Evolutionary conservation across 2,329 filamentous ascomycete genomes (phyloP), one percentile per base, ranked within the genome.

Genomic region (Huntiella bhutanensis): DNA sequence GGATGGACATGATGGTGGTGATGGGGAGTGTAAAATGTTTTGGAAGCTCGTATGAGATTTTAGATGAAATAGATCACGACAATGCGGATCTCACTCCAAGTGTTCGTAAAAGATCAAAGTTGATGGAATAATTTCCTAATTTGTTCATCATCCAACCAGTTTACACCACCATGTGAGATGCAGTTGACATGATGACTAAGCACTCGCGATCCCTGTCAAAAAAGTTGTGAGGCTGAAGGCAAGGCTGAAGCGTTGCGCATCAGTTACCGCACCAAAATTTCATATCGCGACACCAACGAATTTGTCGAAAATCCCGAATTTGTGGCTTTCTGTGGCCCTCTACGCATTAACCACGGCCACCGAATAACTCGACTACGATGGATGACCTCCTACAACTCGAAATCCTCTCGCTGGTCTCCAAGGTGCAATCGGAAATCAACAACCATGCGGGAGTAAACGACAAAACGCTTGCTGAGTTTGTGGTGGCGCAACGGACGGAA

Each of bases 401-500:
- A 70, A 71, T 92, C 51, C 73, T 98, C 46, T 94, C 87, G 55
- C 78, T 98, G 57, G 86, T 96, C 48, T 91, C 85, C 43, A 94
- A 88, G 62, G 85, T 98, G 55, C 86, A 86, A 11, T 88, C 82
- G 13, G 91, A 98, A 63, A 71, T 98, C 45, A 81, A 93, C 56
- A 98, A 98, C 58, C 84, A 98, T 63, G 64, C 96, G 50, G 85
- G 87, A 47, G 77, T 95, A 55, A 82, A 75, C 59, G 87, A 98
- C 64, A 95, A 93, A 63, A 94, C 85, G 4, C 76, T 98, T 19
- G 87, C 91, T 54, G 91, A 98, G 62, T 98, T 94, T 59, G 77
- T 98, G 56, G 94, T 98, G 58, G 82, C 82, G 51, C 82, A 94
- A 59, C 84, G 93, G 55, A 64, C 80, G 59, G 75, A 87, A 70